Conservation (phyloP, 768 basidiomycete species). For the Neoboletus magnificus region DNA sequence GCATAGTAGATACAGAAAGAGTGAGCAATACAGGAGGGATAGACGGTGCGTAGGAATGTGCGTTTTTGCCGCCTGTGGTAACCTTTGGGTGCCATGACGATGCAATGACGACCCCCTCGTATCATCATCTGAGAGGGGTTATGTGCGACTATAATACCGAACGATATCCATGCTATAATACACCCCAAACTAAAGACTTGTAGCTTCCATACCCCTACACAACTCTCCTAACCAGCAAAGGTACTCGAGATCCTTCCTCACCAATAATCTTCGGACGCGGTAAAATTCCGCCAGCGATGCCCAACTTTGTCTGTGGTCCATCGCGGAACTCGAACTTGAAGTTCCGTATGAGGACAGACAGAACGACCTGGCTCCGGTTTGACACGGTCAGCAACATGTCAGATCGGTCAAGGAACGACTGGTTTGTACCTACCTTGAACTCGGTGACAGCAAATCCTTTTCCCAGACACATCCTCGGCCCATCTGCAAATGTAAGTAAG, state of each 20-base stretch:
- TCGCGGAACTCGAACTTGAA: constrained; percentile 33
- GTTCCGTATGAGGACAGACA: constrained; percentile 34
- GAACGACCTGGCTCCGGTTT: constrained; percentile 1
- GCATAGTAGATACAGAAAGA: no score
- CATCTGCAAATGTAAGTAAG: constrained; percentile 29
- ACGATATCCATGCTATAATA: not conserved
- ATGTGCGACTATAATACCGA: not conserved
- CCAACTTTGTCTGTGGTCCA: constrained; percentile 36
- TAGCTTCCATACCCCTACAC: not conserved
- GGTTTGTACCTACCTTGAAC: constrained; percentile 17
- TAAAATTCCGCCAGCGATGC: constrained; percentile 26
- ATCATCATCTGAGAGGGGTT: not conserved
- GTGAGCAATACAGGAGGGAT: no score
- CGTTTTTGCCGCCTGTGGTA: no score
- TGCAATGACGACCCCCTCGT: no score
- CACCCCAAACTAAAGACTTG: not conserved
- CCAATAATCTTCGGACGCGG: constrained; percentile 34
- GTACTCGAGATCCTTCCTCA: constrained; percentile 13
- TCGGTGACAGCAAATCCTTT: constrained; percentile 29
- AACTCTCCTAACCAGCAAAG: constrained; percentile 5
- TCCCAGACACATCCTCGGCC: constrained; percentile 28
- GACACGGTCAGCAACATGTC: not conserved
- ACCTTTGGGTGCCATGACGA: no score
- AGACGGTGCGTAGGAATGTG: no score
- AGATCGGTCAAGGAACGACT: not conserved